Conservation (phyloP, 2,329 filamentous ascomycete genomes). For the Chrysoporthe cubensis region DNA sequence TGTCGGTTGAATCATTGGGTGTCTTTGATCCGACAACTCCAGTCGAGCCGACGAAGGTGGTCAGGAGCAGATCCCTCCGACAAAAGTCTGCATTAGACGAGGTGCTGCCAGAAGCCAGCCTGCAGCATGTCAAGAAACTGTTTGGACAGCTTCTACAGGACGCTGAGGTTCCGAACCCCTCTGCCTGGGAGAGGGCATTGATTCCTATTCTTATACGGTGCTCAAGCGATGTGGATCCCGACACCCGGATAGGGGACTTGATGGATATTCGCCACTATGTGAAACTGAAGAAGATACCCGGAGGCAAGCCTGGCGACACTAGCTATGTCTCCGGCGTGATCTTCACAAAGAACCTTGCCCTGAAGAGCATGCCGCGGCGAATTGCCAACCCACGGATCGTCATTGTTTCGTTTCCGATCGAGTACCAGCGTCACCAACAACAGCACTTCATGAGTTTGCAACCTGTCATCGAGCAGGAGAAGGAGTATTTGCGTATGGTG, state of each 20-base stretch:
- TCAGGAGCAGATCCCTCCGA: slow-evolving; percentile 82
- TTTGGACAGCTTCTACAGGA: slow-evolving; percentile 83
- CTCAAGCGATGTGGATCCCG: slow-evolving; percentile 91
- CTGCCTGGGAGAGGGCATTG: slow-evolving; percentile 87
- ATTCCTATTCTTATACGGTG: slow-evolving; percentile 88
- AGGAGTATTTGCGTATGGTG: slow-evolving; percentile 88
- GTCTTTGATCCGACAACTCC: slow-evolving; percentile 49
- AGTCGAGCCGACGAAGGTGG: slow-evolving; percentile 55
- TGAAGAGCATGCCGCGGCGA: slow-evolving; percentile 93
- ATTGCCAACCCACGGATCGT: slow-evolving; percentile 85
- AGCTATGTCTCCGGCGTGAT: slow-evolving; percentile 96
- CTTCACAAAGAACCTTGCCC: slow-evolving; percentile 93
- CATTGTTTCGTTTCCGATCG: slow-evolving; percentile 92
- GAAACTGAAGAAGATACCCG: slow-evolving; percentile 94
- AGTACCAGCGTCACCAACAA: slow-evolving; percentile 87
- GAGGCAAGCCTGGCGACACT: slow-evolving; percentile 86
- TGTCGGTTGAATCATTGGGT: slow-evolving; percentile 56
- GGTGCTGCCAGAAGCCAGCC: slow-evolving; percentile 83
- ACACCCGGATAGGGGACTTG: slow-evolving; percentile 87
- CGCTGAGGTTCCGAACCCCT: slow-evolving; percentile 69
- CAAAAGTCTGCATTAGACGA: slow-evolving; percentile 74
- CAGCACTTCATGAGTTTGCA: slow-evolving; percentile 98
- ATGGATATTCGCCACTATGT: slow-evolving; percentile 98
- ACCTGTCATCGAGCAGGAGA: slow-evolving; percentile 94
- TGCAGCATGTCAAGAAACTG: slow-evolving; percentile 85